Evolutionary conservation across 257 asterid genomes (phyloP), one percentile per base, ranked within the genome.

Genomic region (Solanum corneliomulleri): DNA sequence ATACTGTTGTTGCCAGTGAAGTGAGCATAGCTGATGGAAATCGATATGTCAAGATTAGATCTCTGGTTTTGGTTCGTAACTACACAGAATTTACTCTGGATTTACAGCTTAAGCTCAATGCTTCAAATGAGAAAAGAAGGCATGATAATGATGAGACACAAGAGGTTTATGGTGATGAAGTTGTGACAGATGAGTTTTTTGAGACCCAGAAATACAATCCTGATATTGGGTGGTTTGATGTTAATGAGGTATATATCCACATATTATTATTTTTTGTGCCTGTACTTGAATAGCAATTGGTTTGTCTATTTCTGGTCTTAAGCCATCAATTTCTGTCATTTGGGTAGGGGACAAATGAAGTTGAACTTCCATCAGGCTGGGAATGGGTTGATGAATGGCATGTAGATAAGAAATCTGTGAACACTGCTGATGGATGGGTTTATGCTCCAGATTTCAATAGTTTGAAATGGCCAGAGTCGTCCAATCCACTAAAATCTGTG

Each of bases 341-440:
- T 90, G 64, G 90, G 58, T 96, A 96, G 99, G 93, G 89, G 87
- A 85, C 91, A 71, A 88, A 92, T 88, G 92, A 92, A 88, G 92
- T 93, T 83, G 90, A 90, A 87, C 89, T 94, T 89, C 94, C 98
- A n/a, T 89, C 97, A 83, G 97, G 97, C 41, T 94, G 97, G 98
- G 93, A 92, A 85, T 95, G 98, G 98, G 84, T 92, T 92, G 98
- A 94, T 87, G 98, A 92, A 87, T 96, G 99, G 99, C 95, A 87
- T 87, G 91, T 96, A 16, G 99, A 96, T 88, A 89, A 92, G 62
- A 89, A 90, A 70, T 89, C 98, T 45, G 93, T 92, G 86, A 92
- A 90, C 76, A 91, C 93, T 56, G 91, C 92, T 88, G 99, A 95
- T 90, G 99, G 99, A 89, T 96, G 98, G 98, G 96, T 93, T 86